Evolutionary conservation across 2,329 filamentous ascomycete species (phyloP).

Genomic region (Clonostachys rhizophaga): DNA sequence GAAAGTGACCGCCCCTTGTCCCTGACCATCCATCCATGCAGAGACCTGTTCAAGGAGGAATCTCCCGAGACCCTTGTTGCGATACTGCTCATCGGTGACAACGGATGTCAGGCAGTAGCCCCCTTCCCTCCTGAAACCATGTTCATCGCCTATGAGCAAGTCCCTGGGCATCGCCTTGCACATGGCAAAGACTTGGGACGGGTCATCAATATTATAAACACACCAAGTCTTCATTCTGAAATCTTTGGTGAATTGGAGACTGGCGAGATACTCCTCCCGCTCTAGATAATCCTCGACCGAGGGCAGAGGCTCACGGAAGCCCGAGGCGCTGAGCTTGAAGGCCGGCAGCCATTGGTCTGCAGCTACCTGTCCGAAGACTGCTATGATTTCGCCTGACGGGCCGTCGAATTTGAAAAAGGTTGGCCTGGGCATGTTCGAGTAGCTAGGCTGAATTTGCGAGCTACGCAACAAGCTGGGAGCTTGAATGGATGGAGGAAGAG

Average conservation of each 20-base stretch:
- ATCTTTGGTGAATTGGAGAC: not conserved
- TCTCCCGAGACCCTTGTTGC: not conserved
- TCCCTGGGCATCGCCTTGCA: not conserved
- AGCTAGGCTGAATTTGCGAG: too few relatives aligned
- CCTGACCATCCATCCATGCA: not conserved
- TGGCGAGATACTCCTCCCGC: not conserved
- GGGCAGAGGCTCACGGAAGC: not conserved
- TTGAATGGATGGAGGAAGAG: too few relatives aligned
- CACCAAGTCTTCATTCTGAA: not conserved
- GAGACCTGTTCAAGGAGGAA: not conserved
- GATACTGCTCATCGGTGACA: not conserved
- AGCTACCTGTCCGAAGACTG: not conserved
- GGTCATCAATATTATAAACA: not conserved
- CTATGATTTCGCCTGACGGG: not conserved
- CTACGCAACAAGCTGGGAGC: too few relatives aligned
- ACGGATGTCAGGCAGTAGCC: not conserved
- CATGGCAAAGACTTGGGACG: not conserved
- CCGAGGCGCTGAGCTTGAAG: not conserved
- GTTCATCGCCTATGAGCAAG: not conserved
- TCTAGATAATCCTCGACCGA: not conserved
- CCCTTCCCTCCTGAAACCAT: not conserved
- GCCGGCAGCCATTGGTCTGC: not conserved
- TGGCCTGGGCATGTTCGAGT: too few relatives aligned
- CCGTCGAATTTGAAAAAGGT: too few relatives aligned
- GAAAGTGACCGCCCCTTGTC: not conserved